These are phyloP conservation scores for Cryphonectria parasitica DNA, from an alignment of 2,329 filamentous ascomycete genomes.

Conservation along the genomic window DNA sequence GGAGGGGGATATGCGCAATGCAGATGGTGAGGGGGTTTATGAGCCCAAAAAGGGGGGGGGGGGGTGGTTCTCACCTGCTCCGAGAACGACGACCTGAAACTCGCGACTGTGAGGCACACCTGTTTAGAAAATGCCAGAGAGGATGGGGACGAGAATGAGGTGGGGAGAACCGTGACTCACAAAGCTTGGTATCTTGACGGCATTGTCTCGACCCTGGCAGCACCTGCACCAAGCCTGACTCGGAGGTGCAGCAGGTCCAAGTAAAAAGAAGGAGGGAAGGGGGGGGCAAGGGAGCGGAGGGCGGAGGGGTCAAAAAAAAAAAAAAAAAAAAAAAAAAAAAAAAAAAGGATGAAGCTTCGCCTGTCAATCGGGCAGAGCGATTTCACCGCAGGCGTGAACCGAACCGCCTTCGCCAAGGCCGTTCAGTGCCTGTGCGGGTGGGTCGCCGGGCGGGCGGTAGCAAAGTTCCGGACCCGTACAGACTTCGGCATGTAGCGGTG, in stretches of 20 bases:
- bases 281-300: too few relatives aligned
- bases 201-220: constrained; percentile 26
- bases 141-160: neutral
- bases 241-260: neutral
- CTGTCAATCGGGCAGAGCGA: constrained; percentile 19
- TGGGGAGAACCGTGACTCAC: constrained; percentile 20
- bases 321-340: neutral
- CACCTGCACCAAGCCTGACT: constrained; percentile 27
- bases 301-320: neutral
- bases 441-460: constrained; percentile 25
- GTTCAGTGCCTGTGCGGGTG: constrained; percentile 21
- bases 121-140: constrained; percentile 12
- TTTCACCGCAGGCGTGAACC: constrained; percentile 15
- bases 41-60: constrained; percentile 11
- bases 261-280: neutral
- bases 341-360: neutral
- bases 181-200: constrained; percentile 30
- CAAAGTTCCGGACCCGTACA: constrained; percentile 16
- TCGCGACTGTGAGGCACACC: constrained; percentile 60
- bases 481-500: constrained; percentile 26
- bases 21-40: constrained; percentile 28
- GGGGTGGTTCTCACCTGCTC: constrained; percentile 63
- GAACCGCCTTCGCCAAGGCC: constrained; percentile 23
- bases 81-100: constrained; percentile 81
- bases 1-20: constrained; percentile 27